phyloP scores from a whole-genome alignment of 2,329 filamentous ascomycete species.

The Trichoderma pleuroti region DNA sequence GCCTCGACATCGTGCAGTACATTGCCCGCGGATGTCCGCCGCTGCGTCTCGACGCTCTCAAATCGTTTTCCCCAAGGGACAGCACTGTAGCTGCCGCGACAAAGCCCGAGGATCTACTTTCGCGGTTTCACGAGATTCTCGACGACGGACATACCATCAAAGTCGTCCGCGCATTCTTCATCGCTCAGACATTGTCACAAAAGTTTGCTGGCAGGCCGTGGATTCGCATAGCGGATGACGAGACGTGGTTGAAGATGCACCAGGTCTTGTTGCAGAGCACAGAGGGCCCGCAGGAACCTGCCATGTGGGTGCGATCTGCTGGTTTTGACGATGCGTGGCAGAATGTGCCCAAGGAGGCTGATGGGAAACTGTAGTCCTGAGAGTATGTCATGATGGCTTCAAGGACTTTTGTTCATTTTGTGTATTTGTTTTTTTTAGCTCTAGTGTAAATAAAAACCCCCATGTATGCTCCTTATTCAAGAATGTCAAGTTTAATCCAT shows the following conservation, averaged over 20 bases:
- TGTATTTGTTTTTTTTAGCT: not conserved
- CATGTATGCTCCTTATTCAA: conserved; percentile 11
- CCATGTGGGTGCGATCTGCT: conserved; percentile 64
- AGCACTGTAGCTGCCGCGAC: conserved; percentile 32
- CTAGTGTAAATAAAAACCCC: conserved; percentile 4
- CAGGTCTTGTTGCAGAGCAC: conserved; percentile 62
- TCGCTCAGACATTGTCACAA: conserved; percentile 55
- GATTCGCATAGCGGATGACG: conserved; percentile 51
- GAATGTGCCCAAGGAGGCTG: conserved; percentile 8
- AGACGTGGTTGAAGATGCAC: conserved; percentile 58
- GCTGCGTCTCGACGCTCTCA: conserved; percentile 57
- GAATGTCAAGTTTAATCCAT: conserved; percentile 38
- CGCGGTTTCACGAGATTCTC: conserved; percentile 44
- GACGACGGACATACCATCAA: conserved; percentile 86
- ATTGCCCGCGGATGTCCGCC: conserved; percentile 62
- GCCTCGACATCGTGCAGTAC: conserved; percentile 71
- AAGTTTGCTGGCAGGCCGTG: conserved; percentile 45
- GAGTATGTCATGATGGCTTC: not conserved
- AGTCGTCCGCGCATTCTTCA: conserved; percentile 63
- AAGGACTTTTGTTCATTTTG: not conserved
- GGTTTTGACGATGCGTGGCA: conserved; percentile 66
- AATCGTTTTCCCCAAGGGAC: conserved; percentile 53
- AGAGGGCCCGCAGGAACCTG: conserved; percentile 40
- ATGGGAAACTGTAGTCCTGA: not conserved
- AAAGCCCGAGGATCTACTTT: conserved; percentile 48